Evolutionary conservation across 768 basidiomycete genomes (phyloP).

Genomic region (Tricholoma bakamatsutake): DNA sequence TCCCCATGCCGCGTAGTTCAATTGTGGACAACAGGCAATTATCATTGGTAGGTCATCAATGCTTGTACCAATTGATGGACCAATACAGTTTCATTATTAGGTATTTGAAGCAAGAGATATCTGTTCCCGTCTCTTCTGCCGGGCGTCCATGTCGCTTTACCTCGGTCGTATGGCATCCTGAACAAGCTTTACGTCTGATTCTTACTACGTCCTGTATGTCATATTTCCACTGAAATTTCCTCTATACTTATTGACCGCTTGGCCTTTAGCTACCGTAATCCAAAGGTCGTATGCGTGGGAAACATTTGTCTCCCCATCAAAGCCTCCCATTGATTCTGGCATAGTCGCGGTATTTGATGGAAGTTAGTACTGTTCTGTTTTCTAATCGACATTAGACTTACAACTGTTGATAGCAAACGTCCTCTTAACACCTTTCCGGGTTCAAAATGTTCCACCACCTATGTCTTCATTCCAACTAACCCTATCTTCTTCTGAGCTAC

Average conservation of each 20-base stretch:
- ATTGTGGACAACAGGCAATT: conserved; percentile 92
- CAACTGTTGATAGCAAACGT: conserved; percentile 46
- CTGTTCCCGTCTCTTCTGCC: conserved; percentile 31
- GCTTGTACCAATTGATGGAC: background rate
- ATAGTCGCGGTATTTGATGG: conserved; percentile 89
- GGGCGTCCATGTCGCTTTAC: conserved; percentile 52
- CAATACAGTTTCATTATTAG: conserved; percentile 27
- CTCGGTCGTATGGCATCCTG: conserved; percentile 83
- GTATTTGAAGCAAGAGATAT: conserved; percentile 92
- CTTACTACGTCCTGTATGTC: conserved; percentile 61
- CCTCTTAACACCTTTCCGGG: conserved; percentile 88
- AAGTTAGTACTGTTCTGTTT: conserved; percentile 40
- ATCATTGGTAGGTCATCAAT: conserved; percentile 64
- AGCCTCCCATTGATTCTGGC: conserved; percentile 72
- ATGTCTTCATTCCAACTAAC: conserved; percentile 68
- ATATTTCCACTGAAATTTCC: background rate
- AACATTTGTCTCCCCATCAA: conserved; percentile 53
- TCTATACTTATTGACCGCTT: background rate
- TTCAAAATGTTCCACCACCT: conserved; percentile 96
- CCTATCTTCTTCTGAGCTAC: conserved; percentile 18
- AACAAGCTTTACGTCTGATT: conserved; percentile 58
- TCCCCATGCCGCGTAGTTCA: conserved; percentile 51
- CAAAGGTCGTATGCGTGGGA: conserved; percentile 74
- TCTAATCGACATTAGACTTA: background rate
- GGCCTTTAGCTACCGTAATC: conserved; percentile 42